phyloP scores from a whole-genome alignment of 768 basidiomycete genomes.

The Tulasnella sp. region DNA sequence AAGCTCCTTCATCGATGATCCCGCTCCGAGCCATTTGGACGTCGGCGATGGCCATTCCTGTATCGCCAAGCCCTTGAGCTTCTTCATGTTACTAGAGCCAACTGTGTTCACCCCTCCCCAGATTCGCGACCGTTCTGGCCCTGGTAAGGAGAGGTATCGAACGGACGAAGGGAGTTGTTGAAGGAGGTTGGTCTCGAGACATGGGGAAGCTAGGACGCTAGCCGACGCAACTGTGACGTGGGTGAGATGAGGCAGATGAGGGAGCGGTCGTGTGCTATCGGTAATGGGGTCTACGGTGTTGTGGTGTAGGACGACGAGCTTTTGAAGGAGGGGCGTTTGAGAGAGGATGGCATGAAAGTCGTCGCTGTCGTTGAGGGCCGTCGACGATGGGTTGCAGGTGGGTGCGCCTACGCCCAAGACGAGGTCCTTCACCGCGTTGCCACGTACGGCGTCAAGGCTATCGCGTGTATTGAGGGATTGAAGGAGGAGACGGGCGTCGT shows the following conservation, averaged over 20 bases:
- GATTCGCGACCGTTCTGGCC: background rate
- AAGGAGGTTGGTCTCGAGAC: background rate
- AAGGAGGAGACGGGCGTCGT: background rate
- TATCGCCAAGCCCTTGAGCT: background rate
- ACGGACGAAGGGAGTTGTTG: conserved; percentile 1
- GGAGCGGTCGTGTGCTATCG: background rate
- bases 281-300: background rate
- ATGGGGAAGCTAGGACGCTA: background rate
- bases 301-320: conserved; percentile 6
- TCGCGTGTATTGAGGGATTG: background rate
- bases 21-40: background rate
- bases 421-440: background rate
- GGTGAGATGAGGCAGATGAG: background rate
- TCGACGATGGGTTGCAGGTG: background rate
- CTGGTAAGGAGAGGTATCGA: conserved; percentile 3
- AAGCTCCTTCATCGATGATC: background rate
- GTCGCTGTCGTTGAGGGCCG: background rate
- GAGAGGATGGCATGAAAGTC: conserved; percentile 1
- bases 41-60: background rate
- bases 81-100: background rate
- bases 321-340: background rate
- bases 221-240: conserved; percentile 6
- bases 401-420: background rate
- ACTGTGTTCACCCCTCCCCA: background rate
- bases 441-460: too few relatives aligned